Base-by-base conservation (phyloP, 2,329 filamentous ascomycete genomes). In the Apiospora kogelbergensis region DNA sequence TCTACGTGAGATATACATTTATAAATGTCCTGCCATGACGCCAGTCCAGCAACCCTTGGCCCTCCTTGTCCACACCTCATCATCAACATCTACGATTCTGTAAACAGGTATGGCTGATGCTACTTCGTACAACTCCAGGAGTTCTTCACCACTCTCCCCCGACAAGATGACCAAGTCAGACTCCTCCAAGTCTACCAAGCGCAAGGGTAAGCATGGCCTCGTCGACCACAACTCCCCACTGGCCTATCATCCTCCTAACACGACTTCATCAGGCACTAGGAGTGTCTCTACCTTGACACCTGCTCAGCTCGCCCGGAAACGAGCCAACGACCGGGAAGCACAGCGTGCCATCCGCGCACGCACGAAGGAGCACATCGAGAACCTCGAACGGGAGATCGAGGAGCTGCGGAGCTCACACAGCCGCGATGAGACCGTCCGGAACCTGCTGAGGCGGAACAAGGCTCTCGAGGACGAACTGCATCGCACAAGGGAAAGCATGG, bases 301-400 rank as follows among this genome's bases (percentile, higher is more conserved):
- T 6, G 92, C 95, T 71, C 95, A 97, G 81, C 88, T 97, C 70
- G 93, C 92, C 40, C 92, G 94, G 80, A 98, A 97, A 84, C 88
- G 95, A 72, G 93, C 93, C 76, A 97, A 97, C 82, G 94, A 97
- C 79, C 89, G 94, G 71, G 93, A 97, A 80, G 94, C 94, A 53
- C 94, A 97, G 81, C 88, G 94, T 65, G 93, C 93, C 53, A 97
- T 97, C 72, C 87, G 94, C 65, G 93, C 94, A 79, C 88, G 94
- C 74, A 97, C 94, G 46, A 95, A 94, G 82, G 89, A 92, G 76
- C 92, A 94, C 78, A 97, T 97, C 75, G 93, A 96, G 77, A 84
- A 84, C 26, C 84, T 97, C 66, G 93, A 97, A 81, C 85, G 85
- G 72, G 89, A 92, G 74, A 91, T 97, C 70, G 87, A 90, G 68